These are phyloP conservation scores for Aspergillus kassunensis DNA, from an alignment of 495 filamentous ascomycete genomes.

Conservation along the genomic window DNA sequence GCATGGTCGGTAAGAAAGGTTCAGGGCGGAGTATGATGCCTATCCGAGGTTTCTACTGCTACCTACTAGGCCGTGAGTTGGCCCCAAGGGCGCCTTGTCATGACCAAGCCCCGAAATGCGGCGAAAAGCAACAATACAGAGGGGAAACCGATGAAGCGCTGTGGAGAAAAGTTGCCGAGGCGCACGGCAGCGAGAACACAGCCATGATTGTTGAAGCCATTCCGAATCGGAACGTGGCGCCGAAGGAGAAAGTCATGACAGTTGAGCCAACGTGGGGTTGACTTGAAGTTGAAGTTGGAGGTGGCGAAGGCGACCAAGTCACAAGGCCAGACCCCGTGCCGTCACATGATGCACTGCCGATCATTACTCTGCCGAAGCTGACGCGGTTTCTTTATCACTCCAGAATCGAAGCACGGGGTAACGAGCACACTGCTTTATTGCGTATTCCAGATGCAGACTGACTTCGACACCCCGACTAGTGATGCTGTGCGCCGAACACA, in stretches of 20 bases:
- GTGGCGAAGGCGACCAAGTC: conserved; percentile 19
- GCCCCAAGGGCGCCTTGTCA: background rate
- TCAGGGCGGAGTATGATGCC: conserved; percentile 5
- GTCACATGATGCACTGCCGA: conserved; percentile 27
- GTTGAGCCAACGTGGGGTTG: background rate
- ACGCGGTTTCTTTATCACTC: conserved; percentile 7
- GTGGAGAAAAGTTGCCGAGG: conserved; percentile 16
- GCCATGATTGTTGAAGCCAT: background rate
- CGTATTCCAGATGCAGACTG: background rate
- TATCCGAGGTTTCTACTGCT: conserved; percentile 9
- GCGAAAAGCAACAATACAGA: background rate
- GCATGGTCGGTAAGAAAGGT: background rate
- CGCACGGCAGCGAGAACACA: conserved; percentile 1
- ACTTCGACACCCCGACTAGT: conserved; percentile 3
- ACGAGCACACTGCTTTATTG: too few relatives aligned
- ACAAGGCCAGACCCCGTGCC: conserved; percentile 18
- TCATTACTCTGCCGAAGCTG: background rate
- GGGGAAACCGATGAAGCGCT: background rate
- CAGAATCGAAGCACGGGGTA: too few relatives aligned
- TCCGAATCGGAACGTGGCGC: conserved; percentile 1
- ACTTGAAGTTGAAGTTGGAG: background rate
- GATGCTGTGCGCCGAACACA: conserved; percentile 8
- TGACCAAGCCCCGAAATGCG: background rate
- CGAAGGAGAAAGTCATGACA: too few relatives aligned
- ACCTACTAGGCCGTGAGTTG: background rate